Conservation (phyloP, 495 filamentous ascomycete species). For the Tuber melanosporum region DNA sequence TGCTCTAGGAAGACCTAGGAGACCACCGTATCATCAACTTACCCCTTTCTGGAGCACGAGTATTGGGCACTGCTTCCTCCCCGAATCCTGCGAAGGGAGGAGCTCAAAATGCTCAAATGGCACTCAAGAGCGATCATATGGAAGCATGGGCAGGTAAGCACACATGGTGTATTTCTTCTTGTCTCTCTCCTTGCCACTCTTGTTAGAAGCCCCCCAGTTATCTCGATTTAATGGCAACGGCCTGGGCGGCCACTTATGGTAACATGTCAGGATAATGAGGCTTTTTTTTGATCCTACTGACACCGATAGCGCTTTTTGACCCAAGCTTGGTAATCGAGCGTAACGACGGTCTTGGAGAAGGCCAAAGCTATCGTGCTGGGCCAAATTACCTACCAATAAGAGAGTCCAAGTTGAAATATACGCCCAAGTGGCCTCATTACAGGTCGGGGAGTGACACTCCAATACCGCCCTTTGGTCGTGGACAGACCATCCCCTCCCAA, state of each 20-base stretch:
- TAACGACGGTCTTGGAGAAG: constrained; percentile 38
- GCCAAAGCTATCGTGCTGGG: constrained; percentile 37
- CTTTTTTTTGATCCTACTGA: neutral
- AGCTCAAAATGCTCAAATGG: constrained; percentile 8
- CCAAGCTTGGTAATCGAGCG: constrained; percentile 30
- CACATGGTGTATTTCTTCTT: neutral
- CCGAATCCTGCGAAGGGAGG: constrained; percentile 30
- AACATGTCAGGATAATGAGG: neutral
- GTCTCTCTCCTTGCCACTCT: neutral
- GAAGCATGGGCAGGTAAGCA: constrained; percentile 32
- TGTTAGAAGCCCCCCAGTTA: neutral
- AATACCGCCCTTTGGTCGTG: neutral
- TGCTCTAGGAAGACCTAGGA: constrained; percentile 35
- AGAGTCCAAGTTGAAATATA: neutral
- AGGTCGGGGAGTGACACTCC: neutral
- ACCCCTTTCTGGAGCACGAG: constrained; percentile 29
- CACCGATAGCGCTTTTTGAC: constrained; percentile 25
- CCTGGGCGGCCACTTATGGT: neutral
- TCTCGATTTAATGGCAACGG: neutral
- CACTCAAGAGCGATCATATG: constrained; percentile 9
- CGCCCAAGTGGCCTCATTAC: neutral
- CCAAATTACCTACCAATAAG: constrained; percentile 30
- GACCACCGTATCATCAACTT: constrained; percentile 29
- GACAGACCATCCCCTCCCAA: neutral
- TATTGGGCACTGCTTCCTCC: constrained; percentile 23